Conservation (phyloP, 192 early-diverging fungal species). For the Mortierella claussenii region DNA sequence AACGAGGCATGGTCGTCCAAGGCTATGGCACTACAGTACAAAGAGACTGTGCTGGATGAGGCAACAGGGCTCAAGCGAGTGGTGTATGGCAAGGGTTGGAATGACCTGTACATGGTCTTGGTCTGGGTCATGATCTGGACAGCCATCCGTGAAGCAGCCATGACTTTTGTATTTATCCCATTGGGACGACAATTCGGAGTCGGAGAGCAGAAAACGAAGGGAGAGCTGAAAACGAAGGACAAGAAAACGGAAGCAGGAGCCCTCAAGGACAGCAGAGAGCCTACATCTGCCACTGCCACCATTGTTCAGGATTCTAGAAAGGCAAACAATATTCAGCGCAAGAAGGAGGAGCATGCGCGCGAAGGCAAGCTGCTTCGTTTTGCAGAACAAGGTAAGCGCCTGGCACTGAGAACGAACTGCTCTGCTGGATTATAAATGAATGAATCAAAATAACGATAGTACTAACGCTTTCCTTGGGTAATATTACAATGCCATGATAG, state of each 20-base stretch:
- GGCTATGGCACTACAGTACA: constrained; percentile 42
- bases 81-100: constrained; percentile 64
- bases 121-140: constrained; percentile 76
- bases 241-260: constrained; percentile 4
- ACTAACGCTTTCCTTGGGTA: background rate
- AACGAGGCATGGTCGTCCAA: constrained; percentile 34
- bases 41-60: constrained; percentile 4
- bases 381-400: constrained; percentile 72
- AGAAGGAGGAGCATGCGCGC: constrained; percentile 30
- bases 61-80: constrained; percentile 25
- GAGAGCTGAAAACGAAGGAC: background rate
- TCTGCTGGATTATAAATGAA: too few relatives aligned
- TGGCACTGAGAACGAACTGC: too few relatives aligned
- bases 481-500: background rate
- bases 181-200: constrained; percentile 36
- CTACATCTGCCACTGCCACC: background rate
- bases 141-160: constrained; percentile 63
- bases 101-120: constrained; percentile 71
- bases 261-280: constrained; percentile 1
- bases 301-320: background rate
- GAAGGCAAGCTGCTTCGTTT: constrained; percentile 61
- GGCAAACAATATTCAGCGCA: background rate
- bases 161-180: constrained; percentile 63
- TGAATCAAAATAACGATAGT: background rate
- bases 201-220: constrained; percentile 15